A percentile compares a stretch with the other conserved stretches of the same genome.
phyloP scores from a whole-genome alignment of 176 grass and related monocot genomes.

The Phoenix dactylifera region DNA sequence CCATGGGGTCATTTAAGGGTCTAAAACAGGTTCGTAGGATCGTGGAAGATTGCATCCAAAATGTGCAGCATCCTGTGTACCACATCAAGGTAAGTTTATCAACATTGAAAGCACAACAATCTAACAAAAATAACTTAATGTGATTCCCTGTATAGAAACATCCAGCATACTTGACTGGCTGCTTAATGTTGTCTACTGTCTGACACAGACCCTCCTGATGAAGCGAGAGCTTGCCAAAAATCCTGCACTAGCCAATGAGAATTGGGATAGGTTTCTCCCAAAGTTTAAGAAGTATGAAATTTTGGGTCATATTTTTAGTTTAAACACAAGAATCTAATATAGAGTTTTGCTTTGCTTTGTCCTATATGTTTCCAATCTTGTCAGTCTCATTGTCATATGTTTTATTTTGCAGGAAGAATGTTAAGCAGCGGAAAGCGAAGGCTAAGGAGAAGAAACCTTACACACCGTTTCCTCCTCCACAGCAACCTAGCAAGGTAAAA shows the following conservation, averaged over 20 bases:
- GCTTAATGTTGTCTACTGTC: constrained; percentile 19
- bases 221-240: constrained; percentile 94
- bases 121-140: no score
- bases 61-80: constrained; percentile 86
- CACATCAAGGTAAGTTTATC: constrained; percentile 67
- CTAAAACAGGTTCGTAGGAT: constrained; percentile 82
- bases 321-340: no score
- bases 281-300: constrained; percentile 91
- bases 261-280: constrained; percentile 91
- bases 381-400: constrained; percentile 4
- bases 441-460: constrained; percentile 97
- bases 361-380: background rate
- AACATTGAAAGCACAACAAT: background rate
- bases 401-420: constrained; percentile 75
- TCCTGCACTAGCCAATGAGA: constrained; percentile 79
- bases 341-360: background rate
- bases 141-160: no score
- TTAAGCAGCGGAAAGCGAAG: constrained; percentile 82
- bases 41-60: constrained; percentile 88
- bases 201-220: constrained; percentile 66
- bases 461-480: constrained; percentile 88
- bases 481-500: constrained; percentile 85
- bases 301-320: background rate
- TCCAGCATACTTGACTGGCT: background rate
- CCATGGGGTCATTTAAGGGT: constrained; percentile 87